Evolutionary conservation across 2,329 filamentous ascomycete species (phyloP).

Genomic region (Thermomyces lanuginosus): DNA sequence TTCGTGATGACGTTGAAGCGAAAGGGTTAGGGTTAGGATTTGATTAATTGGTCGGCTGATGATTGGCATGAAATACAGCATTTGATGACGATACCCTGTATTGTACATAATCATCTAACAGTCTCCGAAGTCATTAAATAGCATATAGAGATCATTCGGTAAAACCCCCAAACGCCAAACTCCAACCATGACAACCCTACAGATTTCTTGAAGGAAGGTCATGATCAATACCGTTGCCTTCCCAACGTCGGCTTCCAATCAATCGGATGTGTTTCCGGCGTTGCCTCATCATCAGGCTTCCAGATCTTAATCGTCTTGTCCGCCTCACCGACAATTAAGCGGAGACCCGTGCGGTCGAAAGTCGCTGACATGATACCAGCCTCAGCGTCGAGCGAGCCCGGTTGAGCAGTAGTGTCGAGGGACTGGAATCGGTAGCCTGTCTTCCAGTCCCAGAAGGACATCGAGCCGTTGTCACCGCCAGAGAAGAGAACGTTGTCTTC

Average conservation of each 20-base stretch:
- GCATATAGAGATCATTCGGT: background rate
- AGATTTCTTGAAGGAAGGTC: too few relatives aligned
- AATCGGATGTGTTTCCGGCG: slow-evolving; percentile 76
- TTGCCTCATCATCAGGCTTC: slow-evolving; percentile 84
- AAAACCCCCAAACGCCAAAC: slow-evolving; percentile 6
- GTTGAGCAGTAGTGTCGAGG: slow-evolving; percentile 81
- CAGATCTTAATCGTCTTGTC: slow-evolving; percentile 99
- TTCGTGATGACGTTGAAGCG: slow-evolving; percentile 76
- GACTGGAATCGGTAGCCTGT: slow-evolving; percentile 82
- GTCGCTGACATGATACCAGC: slow-evolving; percentile 87
- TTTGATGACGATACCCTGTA: slow-evolving; percentile 1
- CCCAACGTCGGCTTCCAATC: slow-evolving; percentile 78
- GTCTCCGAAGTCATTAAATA: slow-evolving; percentile 1
- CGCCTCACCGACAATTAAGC: slow-evolving; percentile 84
- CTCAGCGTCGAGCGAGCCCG: slow-evolving; percentile 84
- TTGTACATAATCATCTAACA: slow-evolving; percentile 1
- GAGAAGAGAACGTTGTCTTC: slow-evolving; percentile 92
- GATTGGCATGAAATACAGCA: background rate
- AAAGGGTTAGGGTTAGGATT: slow-evolving; percentile 54
- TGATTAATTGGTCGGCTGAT: slow-evolving; percentile 13
- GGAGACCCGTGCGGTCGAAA: slow-evolving; percentile 74
- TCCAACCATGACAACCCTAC: too few relatives aligned
- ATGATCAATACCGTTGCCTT: slow-evolving; percentile 52
- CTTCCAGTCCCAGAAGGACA: slow-evolving; percentile 99
- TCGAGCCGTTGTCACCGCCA: slow-evolving; percentile 86